Evolutionary conservation across 129 eudicot genomes (phyloP).

Genomic region (Pseudognaphalium luteoalbum): DNA sequence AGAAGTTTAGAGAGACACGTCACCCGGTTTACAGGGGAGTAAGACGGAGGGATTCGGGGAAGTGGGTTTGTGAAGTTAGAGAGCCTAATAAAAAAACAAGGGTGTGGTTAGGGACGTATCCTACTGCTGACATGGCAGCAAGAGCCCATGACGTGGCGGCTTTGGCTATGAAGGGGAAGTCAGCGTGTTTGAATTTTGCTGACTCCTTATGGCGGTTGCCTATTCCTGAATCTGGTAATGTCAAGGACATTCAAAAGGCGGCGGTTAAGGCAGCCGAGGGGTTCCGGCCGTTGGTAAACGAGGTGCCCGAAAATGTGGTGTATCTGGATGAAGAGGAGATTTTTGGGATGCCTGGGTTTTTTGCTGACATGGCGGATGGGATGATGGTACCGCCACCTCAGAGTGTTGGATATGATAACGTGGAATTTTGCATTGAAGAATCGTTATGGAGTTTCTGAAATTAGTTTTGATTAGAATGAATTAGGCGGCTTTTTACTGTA

Average conservation of each 20-base stretch:
- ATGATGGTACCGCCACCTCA: constrained; percentile 69
- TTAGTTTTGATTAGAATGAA: neutral
- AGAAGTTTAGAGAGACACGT: constrained; percentile 74
- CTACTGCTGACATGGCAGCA: constrained; percentile 86
- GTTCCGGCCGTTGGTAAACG: constrained; percentile 40
- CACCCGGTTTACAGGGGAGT: constrained; percentile 88
- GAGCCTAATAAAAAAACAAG: constrained; percentile 72
- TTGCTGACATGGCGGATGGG: constrained; percentile 70
- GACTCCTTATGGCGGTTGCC: constrained; percentile 84
- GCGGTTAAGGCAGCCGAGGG: constrained; percentile 79
- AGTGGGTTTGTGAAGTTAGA: constrained; percentile 87
- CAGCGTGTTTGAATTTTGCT: constrained; percentile 80
- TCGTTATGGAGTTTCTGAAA: constrained; percentile 54
- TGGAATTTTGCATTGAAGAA: constrained; percentile 42
- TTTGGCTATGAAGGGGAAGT: constrained; percentile 57
- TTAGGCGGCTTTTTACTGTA: neutral
- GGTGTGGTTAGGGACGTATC: constrained; percentile 78
- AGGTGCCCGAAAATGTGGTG: constrained; percentile 12
- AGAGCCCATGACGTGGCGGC: constrained; percentile 93
- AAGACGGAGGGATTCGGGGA: constrained; percentile 63
- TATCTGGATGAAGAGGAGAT: constrained; percentile 58
- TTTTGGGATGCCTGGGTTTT: constrained; percentile 61
- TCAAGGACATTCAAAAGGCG: constrained; percentile 74
- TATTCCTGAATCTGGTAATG: constrained; percentile 44
- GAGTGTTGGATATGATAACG: constrained; percentile 38